Conservation (phyloP, 2,329 filamentous ascomycete genomes). For the Pseudopyricularia javanii region DNA sequence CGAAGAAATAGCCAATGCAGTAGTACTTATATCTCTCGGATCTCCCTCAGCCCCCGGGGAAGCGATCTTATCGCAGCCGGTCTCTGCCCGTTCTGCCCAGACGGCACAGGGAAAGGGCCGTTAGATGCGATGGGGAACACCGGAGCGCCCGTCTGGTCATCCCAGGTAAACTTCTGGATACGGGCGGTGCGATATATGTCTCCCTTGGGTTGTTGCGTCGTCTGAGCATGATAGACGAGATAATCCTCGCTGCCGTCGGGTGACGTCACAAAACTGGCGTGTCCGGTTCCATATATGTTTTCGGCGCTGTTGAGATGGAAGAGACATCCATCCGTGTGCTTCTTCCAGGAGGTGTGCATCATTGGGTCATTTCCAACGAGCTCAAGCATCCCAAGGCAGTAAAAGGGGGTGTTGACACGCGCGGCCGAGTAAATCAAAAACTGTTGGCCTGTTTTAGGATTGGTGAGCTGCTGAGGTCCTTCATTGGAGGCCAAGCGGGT, state of each 20-base stretch:
- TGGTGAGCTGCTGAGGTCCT: slow-evolving; percentile 21
- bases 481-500: slow-evolving; percentile 21
- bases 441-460: slow-evolving; percentile 21
- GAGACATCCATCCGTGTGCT: slow-evolving; percentile 19
- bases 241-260: slow-evolving; percentile 20
- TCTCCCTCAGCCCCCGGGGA: neutral
- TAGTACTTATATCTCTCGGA: neutral
- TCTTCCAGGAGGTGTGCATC: slow-evolving; percentile 21
- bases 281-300: slow-evolving; percentile 20
- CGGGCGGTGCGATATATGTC: slow-evolving; percentile 17
- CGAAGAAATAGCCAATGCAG: neutral
- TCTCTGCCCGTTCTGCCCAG: slow-evolving; percentile 14
- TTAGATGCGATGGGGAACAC: slow-evolving; percentile 20
- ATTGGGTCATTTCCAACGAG: slow-evolving; percentile 21
- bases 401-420: slow-evolving; percentile 23
- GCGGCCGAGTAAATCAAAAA: slow-evolving; percentile 23
- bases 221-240: slow-evolving; percentile 22
- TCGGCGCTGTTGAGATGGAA: slow-evolving; percentile 20
- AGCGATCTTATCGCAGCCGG: slow-evolving; percentile 3
- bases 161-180: slow-evolving; percentile 20
- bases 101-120: slow-evolving; percentile 18
- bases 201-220: slow-evolving; percentile 16
- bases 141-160: slow-evolving; percentile 17
- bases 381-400: slow-evolving; percentile 22
- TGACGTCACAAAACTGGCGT: slow-evolving; percentile 20